phyloP scores from a whole-genome alignment of 1,284 basidiomycete genomes.

The Ceratobasidium sp. region DNA sequence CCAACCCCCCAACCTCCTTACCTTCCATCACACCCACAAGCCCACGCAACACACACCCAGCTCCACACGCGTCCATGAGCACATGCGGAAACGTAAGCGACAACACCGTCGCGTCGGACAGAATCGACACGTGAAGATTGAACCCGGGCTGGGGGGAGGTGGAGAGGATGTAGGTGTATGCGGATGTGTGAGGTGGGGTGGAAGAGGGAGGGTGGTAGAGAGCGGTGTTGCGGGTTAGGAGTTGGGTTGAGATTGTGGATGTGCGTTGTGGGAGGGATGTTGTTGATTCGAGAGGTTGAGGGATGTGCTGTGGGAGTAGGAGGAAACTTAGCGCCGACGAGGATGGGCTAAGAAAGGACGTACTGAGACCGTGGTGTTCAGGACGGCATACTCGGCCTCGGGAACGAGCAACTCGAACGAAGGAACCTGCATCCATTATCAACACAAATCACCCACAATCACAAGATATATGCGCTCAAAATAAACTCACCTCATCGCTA shows the following conservation, averaged over 20 bases:
- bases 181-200: background rate
- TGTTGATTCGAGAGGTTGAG: background rate
- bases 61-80: constrained; percentile 26
- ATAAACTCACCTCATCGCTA: background rate
- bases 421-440: background rate
- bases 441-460: too few species aligned
- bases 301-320: constrained; percentile 6
- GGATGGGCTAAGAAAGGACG: background rate
- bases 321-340: background rate
- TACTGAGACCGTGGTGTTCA: constrained; percentile 28
- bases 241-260: constrained; percentile 24
- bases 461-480: background rate
- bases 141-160: constrained; percentile 6
- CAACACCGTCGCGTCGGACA: constrained; percentile 18
- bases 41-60: constrained; percentile 1
- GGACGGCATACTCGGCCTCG: constrained; percentile 18
- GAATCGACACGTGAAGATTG: constrained; percentile 23
- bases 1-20: background rate
- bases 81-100: constrained; percentile 32
- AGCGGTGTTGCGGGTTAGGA: background rate
- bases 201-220: background rate
- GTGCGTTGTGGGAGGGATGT: constrained; percentile 18
- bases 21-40: background rate
- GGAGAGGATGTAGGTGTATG: constrained; percentile 2
- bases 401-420: constrained; percentile 24